phyloP scores from a whole-genome alignment of 2,329 filamentous ascomycete species.

The Penicillium sp. region DNA sequence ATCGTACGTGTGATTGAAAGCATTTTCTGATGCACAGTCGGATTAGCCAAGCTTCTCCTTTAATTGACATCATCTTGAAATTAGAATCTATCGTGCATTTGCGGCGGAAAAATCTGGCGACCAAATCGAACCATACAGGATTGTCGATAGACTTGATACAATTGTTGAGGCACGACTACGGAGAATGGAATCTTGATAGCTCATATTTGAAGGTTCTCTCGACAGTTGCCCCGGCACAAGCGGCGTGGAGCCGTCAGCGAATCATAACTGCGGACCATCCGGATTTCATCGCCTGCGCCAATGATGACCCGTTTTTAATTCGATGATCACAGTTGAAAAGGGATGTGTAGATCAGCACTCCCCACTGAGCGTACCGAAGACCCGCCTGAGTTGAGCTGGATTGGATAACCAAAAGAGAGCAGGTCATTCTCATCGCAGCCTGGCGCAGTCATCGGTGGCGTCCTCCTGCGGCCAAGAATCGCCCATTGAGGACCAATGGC shows the following conservation, averaged over 20 bases:
- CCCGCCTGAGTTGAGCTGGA: not conserved
- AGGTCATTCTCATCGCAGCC: slow-evolving; percentile 1
- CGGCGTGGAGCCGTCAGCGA: not conserved
- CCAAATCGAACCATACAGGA: not conserved
- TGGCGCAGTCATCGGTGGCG: not conserved
- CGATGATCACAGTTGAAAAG: not conserved
- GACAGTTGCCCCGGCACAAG: not conserved
- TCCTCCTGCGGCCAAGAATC: slow-evolving; percentile 1
- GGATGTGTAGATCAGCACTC: slow-evolving; percentile 12
- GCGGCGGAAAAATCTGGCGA: not conserved
- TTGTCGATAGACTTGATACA: not conserved
- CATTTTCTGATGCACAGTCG: not conserved
- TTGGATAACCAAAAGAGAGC: slow-evolving; percentile 6
- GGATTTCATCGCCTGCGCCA: not conserved
- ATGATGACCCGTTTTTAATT: not conserved
- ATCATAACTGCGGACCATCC: slow-evolving; percentile 4
- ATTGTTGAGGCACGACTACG: not conserved
- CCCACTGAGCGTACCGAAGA: slow-evolving; percentile 8
- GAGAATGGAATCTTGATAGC: not conserved
- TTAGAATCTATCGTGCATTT: not conserved
- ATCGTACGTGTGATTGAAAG: not conserved
- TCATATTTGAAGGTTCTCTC: not conserved
- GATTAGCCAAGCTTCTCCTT: not conserved
- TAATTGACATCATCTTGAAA: slow-evolving; percentile 4
- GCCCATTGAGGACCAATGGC: not conserved